phyloP scores from a whole-genome alignment of 2,329 filamentous ascomycete genomes.

The Monosporascus sp. region DNA sequence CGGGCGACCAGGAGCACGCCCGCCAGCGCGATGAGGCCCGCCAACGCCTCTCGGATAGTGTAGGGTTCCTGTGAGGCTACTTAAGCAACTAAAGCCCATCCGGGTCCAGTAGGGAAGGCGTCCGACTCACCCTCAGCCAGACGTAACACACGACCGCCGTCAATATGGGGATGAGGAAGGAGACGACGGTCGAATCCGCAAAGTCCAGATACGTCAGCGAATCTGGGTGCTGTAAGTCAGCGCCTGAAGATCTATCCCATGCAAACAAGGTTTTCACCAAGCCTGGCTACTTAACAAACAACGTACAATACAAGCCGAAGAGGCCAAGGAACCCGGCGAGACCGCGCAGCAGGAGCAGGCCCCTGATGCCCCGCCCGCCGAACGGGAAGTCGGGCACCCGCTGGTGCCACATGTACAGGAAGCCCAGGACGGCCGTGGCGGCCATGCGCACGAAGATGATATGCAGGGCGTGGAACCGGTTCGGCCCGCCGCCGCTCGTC shows the following conservation, averaged over 20 bases:
- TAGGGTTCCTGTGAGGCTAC: conserved; percentile 57
- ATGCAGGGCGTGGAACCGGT: conserved; percentile 36
- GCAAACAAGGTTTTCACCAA: not conserved
- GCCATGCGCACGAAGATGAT: conserved; percentile 41
- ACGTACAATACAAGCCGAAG: conserved; percentile 49
- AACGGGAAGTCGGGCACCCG: conserved; percentile 59
- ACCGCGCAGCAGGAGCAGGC: conserved; percentile 60
- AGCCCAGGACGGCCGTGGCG: conserved; percentile 31
- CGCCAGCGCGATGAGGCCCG: conserved; percentile 62
- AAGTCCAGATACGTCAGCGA: conserved; percentile 64
- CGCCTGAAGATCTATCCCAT: not conserved
- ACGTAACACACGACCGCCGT: conserved; percentile 64
- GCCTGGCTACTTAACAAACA: not conserved
- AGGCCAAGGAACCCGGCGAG: conserved; percentile 61
- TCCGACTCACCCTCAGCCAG: conserved; percentile 24
- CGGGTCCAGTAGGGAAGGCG: too few relatives aligned
- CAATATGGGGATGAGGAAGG: conserved; percentile 70
- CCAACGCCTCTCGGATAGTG: conserved; percentile 64
- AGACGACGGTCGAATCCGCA: conserved; percentile 74
- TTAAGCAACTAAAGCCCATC: too few relatives aligned
- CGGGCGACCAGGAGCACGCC: conserved; percentile 74
- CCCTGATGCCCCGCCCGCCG: conserved; percentile 57
- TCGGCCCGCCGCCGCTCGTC: conserved; percentile 25
- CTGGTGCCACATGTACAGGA: conserved; percentile 36
- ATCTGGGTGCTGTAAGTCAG: conserved; percentile 35